Evolutionary conservation across 768 basidiomycete genomes (phyloP), one percentile per base, ranked within the genome.

Genomic region (Boletus edulis): DNA sequence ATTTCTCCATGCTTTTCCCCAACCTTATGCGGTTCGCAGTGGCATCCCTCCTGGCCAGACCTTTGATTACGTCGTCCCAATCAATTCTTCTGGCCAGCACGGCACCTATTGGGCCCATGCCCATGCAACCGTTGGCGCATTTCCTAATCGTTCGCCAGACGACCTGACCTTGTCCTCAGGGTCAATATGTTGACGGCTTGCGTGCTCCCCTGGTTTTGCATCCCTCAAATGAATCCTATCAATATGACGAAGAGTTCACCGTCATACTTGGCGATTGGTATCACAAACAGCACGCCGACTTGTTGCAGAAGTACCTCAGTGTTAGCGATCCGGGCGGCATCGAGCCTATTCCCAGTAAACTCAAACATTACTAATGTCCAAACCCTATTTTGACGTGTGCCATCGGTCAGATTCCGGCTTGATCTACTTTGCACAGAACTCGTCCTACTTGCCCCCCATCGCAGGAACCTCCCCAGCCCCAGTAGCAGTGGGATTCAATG

Each of bases 181-280:
- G 92, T 18, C 91, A 94, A 77, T 96, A 97, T 63, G 87, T 90
- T 45, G 95, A 98, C 62, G 95, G 96, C 20, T 80, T 98, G 2
- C 87, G 94, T 18, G 79, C 93, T 0, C 92, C 95, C 1, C 68
- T 97, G 43, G 66, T 95, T 49, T 81, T 98, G 49, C 89, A 89
- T 64, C 85, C 86, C 5, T 71, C 76, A 1, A 76, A 75, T 49
- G 87, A 89, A 71, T 78, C 74, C 81, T 81, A 92, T 68, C 72
- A 60, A 11, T 98, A 97, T 70, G 94, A 98, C 69, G 91, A 87
- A 27, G 96, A 98, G 61, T 94, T 83, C 73, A 95, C 91, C 18
- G 76, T 98, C 59, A 67, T 94, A 54, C 75, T 98, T 1, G 81
- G 85, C 69, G 95, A 98, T 69, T 98, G 95, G 95, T 97, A 98